Conservation (phyloP, 2,329 filamentous ascomycete genomes). For the Colletotrichum phormii region DNA sequence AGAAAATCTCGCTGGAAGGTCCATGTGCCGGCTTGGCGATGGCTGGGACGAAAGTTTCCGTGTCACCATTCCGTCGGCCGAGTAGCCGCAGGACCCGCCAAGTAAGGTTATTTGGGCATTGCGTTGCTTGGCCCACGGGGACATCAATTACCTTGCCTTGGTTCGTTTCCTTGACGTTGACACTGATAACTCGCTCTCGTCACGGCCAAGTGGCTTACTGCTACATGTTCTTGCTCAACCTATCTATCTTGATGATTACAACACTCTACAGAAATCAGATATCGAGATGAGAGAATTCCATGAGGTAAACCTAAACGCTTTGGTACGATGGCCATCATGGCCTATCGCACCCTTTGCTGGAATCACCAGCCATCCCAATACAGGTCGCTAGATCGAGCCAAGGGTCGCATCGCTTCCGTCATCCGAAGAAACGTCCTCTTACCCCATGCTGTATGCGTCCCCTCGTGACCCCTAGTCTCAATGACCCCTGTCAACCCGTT, state of each 20-base stretch:
- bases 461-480: slow-evolving; percentile 3
- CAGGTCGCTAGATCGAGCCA: not conserved
- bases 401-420: not conserved
- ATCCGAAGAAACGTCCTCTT: slow-evolving; percentile 11
- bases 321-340: too few relatives aligned
- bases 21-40: slow-evolving; percentile 5
- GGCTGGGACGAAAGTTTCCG: not conserved
- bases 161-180: not conserved
- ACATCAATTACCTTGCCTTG: not conserved
- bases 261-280: not conserved
- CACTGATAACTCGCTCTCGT: not conserved
- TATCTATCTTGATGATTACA: too few relatives aligned
- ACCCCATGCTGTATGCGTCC: not conserved
- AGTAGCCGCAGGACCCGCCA: slow-evolving; percentile 11
- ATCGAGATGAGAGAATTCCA: not conserved
- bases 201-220: not conserved
- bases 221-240: too few relatives aligned
- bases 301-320: too few relatives aligned
- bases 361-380: too few relatives aligned
- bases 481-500: slow-evolving; percentile 3
- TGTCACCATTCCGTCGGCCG: not conserved
- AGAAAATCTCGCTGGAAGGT: not conserved
- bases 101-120: slow-evolving; percentile 31
- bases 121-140: not conserved
- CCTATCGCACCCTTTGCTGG: too few relatives aligned